A percentile compares a stretch with the other conserved stretches of the same genome.
These are phyloP conservation scores for Boechera stricta DNA, from an alignment of 345 rosid species.

Conservation along the genomic window DNA sequence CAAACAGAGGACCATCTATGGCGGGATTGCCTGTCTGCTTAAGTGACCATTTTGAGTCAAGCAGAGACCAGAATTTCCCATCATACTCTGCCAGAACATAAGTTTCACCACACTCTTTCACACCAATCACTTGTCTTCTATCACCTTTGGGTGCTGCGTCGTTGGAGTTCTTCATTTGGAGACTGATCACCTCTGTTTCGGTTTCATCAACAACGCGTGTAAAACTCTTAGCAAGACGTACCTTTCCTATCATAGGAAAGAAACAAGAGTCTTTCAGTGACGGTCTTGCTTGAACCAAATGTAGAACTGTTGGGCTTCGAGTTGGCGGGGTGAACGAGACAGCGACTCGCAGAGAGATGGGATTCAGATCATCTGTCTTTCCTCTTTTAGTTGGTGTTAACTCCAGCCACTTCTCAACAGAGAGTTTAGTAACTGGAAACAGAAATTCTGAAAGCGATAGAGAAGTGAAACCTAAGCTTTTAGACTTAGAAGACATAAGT, in stretches of 20 bases:
- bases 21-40: slow-evolving; percentile 43
- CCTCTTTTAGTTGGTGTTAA: slow-evolving; percentile 55
- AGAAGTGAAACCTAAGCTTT: slow-evolving; percentile 63
- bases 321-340: slow-evolving; percentile 73
- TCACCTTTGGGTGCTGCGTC: slow-evolving; percentile 41
- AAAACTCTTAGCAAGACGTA: slow-evolving; percentile 52
- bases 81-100: slow-evolving; percentile 61
- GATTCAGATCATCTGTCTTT: slow-evolving; percentile 45
- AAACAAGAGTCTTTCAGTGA: slow-evolving; percentile 63
- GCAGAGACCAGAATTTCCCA: slow-evolving; percentile 66
- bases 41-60: slow-evolving; percentile 75
- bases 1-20: slow-evolving; percentile 62
- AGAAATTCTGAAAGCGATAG: slow-evolving; percentile 66
- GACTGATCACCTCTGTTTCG: slow-evolving; percentile 67
- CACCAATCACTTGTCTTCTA: slow-evolving; percentile 71
- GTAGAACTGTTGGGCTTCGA: slow-evolving; percentile 58
- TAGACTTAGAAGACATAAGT: slow-evolving; percentile 61
- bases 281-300: slow-evolving; percentile 55
- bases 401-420: slow-evolving; percentile 80
- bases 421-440: slow-evolving; percentile 67
- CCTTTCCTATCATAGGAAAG: slow-evolving; percentile 59
- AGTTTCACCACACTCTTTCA: slow-evolving; percentile 61
- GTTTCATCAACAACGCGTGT: slow-evolving; percentile 59
- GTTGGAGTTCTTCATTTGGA: slow-evolving; percentile 74
- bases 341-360: slow-evolving; percentile 66